phyloP scores from a whole-genome alignment of 2,329 filamentous ascomycete genomes.

The Tolypocladium amazonense region DNA sequence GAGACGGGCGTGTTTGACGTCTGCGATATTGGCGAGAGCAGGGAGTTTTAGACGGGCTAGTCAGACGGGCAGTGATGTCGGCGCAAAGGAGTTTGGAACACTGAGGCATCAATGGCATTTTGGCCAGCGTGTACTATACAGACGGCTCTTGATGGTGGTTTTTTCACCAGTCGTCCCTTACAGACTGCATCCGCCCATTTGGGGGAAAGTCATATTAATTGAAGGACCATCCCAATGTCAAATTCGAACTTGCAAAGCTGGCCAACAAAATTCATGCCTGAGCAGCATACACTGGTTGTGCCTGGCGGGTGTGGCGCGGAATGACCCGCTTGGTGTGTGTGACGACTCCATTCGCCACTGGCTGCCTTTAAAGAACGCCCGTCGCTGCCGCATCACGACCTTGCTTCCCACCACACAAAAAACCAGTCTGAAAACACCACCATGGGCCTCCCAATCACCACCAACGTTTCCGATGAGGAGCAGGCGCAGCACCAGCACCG shows the following conservation, averaged over 20 bases:
- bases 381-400: neutral
- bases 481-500: neutral
- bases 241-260: neutral
- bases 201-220: too few relatives aligned
- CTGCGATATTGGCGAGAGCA: slow-evolving; percentile 75
- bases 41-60: slow-evolving; percentile 56
- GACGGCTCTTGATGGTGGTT: neutral
- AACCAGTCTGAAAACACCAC: neutral
- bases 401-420: neutral
- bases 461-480: neutral
- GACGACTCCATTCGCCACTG: neutral
- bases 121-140: neutral
- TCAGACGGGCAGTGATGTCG: neutral
- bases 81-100: neutral
- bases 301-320: neutral
- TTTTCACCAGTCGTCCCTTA: too few relatives aligned
- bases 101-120: neutral
- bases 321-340: neutral
- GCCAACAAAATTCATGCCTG: neutral
- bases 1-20: slow-evolving; percentile 71
- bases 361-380: neutral
- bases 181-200: too few relatives aligned
- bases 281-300: neutral
- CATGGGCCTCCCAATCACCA: neutral
- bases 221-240: neutral